Evolutionary conservation across 1,284 basidiomycete genomes (phyloP).

Genomic region (Pulchroboletus neoregius): DNA sequence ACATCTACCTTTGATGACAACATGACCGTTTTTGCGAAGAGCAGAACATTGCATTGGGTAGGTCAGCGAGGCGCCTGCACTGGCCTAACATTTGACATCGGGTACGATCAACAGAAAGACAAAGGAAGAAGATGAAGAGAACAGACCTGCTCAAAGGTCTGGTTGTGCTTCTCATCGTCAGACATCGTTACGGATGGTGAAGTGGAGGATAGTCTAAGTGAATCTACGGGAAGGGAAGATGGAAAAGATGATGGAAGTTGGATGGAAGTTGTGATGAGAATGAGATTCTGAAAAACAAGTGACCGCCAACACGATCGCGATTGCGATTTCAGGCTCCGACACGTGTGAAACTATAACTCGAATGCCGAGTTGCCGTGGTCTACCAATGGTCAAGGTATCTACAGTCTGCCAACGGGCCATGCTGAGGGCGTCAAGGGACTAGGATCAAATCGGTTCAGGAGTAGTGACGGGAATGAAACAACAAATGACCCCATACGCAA

Average conservation of each 20-base stretch:
- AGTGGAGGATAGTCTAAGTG: conserved; percentile 19
- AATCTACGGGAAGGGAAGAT: conserved; percentile 23
- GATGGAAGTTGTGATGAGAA: conserved; percentile 23
- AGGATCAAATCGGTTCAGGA: background rate
- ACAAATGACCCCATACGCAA: no score
- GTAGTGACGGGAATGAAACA: background rate
- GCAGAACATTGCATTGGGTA: conserved; percentile 98
- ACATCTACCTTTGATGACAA: conserved; percentile 85
- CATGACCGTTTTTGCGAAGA: conserved; percentile 91
- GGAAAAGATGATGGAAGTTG: conserved; percentile 21
- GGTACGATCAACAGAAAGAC: conserved; percentile 20
- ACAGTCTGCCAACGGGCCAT: no score
- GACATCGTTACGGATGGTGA: conserved; percentile 56
- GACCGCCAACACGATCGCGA: conserved; percentile 21
- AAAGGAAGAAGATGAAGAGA: conserved; percentile 10
- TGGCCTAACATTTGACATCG: conserved; percentile 43
- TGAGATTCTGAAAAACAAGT: conserved; percentile 32
- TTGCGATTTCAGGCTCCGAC: conserved; percentile 40
- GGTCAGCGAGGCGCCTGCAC: conserved; percentile 83
- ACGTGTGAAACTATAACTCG: background rate
- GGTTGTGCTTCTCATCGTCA: conserved; percentile 92
- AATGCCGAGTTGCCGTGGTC: conserved; percentile 14
- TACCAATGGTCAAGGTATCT: background rate
- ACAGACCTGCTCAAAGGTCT: conserved; percentile 78
- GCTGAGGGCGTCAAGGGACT: background rate